phyloP scores from a whole-genome alignment of 345 rosid species.

The Euphorbia pulcherrima region DNA sequence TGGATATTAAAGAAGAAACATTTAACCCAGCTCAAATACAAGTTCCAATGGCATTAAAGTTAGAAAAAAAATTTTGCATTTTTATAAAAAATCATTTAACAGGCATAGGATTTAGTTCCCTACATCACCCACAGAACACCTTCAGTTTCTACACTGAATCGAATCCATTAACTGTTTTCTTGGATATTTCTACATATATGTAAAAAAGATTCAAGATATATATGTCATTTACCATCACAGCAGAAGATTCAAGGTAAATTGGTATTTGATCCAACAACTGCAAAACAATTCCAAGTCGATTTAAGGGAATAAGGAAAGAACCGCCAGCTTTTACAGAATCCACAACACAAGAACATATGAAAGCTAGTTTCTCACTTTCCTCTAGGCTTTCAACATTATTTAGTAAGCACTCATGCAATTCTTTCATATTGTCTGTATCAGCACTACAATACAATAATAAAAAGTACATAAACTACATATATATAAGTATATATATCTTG shows the following conservation, averaged over 20 bases:
- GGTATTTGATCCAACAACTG: conserved; percentile 66
- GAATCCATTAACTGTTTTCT: neutral
- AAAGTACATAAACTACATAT: conserved; percentile 1
- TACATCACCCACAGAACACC: neutral
- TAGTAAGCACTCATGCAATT: conserved; percentile 36
- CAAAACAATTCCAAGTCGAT: conserved; percentile 50
- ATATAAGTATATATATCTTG: conserved; percentile 6
- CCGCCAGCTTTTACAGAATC: conserved; percentile 71
- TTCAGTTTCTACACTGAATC: neutral
- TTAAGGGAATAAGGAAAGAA: conserved; percentile 62
- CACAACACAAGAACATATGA: conserved; percentile 53
- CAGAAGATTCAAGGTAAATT: conserved; percentile 45
- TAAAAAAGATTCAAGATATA: neutral
- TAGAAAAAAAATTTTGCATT: too few relatives aligned
- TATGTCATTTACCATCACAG: conserved; percentile 32
- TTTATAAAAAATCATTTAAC: neutral
- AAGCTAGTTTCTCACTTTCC: conserved; percentile 67
- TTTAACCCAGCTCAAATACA: neutral
- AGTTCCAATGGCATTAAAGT: neutral
- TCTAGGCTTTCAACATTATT: conserved; percentile 42
- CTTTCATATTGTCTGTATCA: conserved; percentile 29
- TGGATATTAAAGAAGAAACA: neutral
- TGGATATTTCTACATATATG: neutral
- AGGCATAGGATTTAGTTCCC: neutral
- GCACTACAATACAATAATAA: conserved; percentile 24